Base-by-base conservation (phyloP, 257 asterid genomes). In the Perilla frutescens region DNA sequence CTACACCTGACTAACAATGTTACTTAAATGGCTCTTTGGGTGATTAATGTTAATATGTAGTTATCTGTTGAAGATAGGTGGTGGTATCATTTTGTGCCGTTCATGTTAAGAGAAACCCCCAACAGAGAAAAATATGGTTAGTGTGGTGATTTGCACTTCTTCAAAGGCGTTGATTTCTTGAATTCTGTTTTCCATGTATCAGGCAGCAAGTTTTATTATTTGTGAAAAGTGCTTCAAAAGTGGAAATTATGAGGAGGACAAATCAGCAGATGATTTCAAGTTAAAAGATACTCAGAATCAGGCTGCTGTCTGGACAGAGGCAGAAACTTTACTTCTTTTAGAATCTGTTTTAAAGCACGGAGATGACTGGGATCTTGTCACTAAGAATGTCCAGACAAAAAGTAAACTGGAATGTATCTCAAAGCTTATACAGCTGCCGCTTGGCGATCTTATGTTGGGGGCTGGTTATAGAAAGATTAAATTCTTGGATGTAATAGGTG, bases 281-380 rank as follows among this genome's bases (percentile, higher is more conserved):
- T 77, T 84, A 62, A 76, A 83, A 40, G 86, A 84, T 32, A 58
- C 78, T 71, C 76, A 20, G 59, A 79, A 80, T 64, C 83, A 82
- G 68, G 82, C 73, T 59, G 84, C 80, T 9, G 81, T 61, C 64
- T 94, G 97, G 98, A 91, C 95, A 29, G 97, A 94, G 82, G 89
- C 88, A 6, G 98, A 94, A 86, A 91, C 91, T 67, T 79, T 88
- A 68, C 93, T 90, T 71, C 92, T 94, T 47, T 62, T 91, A 77
- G 98, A 94, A 83, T 87, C 98, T 70, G 95, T 87, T 80, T 77
- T 81, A 76, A 94, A 91, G 85, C 95, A 91, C 69, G 97, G 98
- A 79, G 96, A 88, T 80, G 91, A 94, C 53, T 94, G 97, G 98
- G 98, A 94, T 75, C 93, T 88, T 75, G 93, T 91, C 71, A 80